Base-by-base conservation (phyloP, 1,284 basidiomycete genomes). In the Trametes versicolor region DNA sequence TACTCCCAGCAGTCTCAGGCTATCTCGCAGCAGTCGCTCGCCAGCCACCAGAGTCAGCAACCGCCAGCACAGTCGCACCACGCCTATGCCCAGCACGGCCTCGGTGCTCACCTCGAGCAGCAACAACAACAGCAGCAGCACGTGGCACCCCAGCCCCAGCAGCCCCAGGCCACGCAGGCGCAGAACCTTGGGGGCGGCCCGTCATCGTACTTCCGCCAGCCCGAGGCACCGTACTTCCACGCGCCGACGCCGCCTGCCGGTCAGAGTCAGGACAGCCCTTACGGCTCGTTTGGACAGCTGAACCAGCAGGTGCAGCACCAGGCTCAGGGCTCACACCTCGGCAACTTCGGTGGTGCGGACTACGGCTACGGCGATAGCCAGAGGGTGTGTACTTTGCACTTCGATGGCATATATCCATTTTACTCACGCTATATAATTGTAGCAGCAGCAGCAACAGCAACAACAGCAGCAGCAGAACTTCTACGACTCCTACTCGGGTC, bases 171-270 rank as follows among this genome's bases (percentile, higher is more conserved):
- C 27, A 75, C 77, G 49, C 84, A 81, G 58, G 83, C 83, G 62
- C 82, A 83, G 47, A 83, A 69, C 68, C 54, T 75, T 27, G 70
- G 69, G 29, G 75, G 72, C 23, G 75, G 72, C 12, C 76, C 78
- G 17, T 74, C 82, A 3, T 80, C 81, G 0, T 92, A 91, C 72
- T 91, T 90, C 81, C 83, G 91, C 58, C 89, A 89, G 72, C 83
- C 82, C 8, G 88, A 91, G 37, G 75, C 81, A 9, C 88, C 88
- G 4, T 93, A 92, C 75, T 92, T 90, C 82, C 89, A 93, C 72
- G 82, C 89, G 0, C 85, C 89, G 8, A 92, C 91, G 3, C 91
- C 91, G 29, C 91, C 91, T 60, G 87, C 85, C 10, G 81, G 82
- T 12, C 88, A 90, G 71, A 80, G 79, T 25, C 90, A 91, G 71